Percentiles rank a stretch among this genome's conserved stretches.
phyloP scores from a whole-genome alignment of 106 monocot genomes.

The Acanthochlamys bracteata region DNA sequence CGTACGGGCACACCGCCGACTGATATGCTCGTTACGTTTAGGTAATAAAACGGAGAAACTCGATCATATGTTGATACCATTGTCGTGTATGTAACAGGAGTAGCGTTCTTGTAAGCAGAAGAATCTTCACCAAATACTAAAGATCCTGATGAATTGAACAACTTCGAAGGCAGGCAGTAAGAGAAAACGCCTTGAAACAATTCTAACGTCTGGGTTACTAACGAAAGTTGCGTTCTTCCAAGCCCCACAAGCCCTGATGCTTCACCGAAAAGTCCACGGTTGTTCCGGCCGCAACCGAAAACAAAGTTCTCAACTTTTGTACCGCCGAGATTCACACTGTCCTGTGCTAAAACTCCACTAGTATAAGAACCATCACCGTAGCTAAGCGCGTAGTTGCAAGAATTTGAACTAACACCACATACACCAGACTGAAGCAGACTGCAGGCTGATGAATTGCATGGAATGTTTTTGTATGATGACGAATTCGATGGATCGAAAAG shows the following conservation, averaged over 20 bases:
- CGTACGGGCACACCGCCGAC: conserved; percentile 45
- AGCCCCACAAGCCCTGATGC: conserved; percentile 70
- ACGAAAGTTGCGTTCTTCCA: conserved; percentile 54
- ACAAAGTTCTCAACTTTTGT: conserved; percentile 24
- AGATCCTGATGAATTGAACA: conserved; percentile 45
- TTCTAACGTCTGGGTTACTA: conserved; percentile 44
- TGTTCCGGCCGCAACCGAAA: conserved; percentile 69
- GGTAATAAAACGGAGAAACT: conserved; percentile 45
- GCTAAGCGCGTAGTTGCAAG: conserved; percentile 41
- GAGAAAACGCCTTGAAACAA: conserved; percentile 63
- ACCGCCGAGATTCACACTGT: conserved; percentile 31
- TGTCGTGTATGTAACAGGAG: conserved; percentile 42
- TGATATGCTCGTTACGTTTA: conserved; percentile 57
- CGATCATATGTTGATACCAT: conserved; percentile 33
- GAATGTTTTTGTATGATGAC: conserved; percentile 40
- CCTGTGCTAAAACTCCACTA: conserved; percentile 36
- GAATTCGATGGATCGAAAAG: conserved; percentile 67
- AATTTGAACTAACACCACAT: conserved; percentile 16
- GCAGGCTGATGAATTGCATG: conserved; percentile 52
- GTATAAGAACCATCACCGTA: conserved; percentile 71
- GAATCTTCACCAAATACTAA: conserved; percentile 44
- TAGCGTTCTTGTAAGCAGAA: conserved; percentile 35
- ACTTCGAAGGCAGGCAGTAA: conserved; percentile 55
- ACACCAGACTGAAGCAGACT: conserved; percentile 7
- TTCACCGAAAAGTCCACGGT: conserved; percentile 54